Conservation (phyloP, 345 rosid genomes). For the Gossypium australe region DNA sequence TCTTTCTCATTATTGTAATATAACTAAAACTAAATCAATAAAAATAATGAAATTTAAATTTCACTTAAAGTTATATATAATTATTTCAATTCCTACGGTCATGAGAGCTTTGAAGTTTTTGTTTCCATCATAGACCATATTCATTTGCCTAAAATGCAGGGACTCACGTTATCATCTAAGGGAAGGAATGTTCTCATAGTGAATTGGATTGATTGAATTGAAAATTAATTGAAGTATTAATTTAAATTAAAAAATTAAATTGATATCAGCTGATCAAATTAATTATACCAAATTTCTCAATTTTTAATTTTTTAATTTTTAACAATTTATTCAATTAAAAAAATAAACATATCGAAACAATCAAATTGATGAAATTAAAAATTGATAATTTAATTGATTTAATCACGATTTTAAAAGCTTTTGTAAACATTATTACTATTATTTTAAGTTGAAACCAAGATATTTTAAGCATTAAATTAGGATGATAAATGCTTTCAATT, state of each 20-base stretch:
- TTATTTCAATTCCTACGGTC: background rate
- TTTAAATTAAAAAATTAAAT: accelerated
- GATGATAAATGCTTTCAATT: background rate
- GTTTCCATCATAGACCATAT: background rate
- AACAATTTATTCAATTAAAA: no score
- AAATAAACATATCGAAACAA: accelerated
- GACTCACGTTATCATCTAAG: background rate
- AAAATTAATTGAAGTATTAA: no score
- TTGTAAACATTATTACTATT: background rate
- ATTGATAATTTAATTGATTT: no score
- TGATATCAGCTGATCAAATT: accelerated
- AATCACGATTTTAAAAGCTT: no score
- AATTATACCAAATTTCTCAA: no score
- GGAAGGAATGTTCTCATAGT: no score
- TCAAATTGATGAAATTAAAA: no score
- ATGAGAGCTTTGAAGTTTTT: background rate
- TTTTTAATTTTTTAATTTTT: no score
- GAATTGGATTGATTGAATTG: accelerated
- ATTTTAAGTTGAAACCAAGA: background rate
- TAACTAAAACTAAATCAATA: no score
- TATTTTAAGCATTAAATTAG: background rate
- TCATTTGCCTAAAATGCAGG: background rate
- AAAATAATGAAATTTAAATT: no score
- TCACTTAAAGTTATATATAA: background rate
- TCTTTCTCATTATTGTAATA: no score